These are phyloP conservation scores for Pisolithus marmoratus DNA, from an alignment of 768 basidiomycete species.

Conservation along the genomic window DNA sequence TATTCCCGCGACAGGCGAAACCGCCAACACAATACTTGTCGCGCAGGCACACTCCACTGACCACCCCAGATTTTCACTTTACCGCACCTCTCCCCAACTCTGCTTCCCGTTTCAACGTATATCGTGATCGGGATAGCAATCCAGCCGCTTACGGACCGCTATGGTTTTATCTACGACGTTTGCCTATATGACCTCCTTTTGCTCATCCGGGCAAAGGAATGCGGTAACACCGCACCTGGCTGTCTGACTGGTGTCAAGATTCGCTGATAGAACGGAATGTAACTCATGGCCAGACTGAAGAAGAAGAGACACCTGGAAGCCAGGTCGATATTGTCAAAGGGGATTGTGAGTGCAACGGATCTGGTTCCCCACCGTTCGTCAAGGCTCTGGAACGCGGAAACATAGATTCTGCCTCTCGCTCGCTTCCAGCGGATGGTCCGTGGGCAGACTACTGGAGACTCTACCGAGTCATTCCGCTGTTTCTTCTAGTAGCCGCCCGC, in stretches of 20 bases:
- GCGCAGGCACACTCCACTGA: conserved; percentile 65
- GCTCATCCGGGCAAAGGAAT: conserved; percentile 66
- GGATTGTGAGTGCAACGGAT: conserved; percentile 37
- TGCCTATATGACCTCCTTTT: conserved; percentile 76
- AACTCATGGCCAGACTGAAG: conserved; percentile 73
- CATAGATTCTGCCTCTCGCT: conserved; percentile 7
- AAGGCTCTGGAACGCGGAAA: conserved; percentile 9
- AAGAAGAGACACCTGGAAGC: conserved; percentile 34
- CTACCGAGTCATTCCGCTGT: conserved; percentile 39
- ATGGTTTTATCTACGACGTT: conserved; percentile 88
- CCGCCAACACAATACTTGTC: conserved; percentile 84
- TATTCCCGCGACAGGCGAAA: conserved; percentile 70
- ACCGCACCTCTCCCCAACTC: conserved; percentile 54
- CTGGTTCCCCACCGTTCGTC: conserved; percentile 4
- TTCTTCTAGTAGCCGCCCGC: conserved; percentile 46
- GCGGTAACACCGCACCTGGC: conserved; percentile 71
- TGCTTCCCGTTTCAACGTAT: conserved; percentile 48
- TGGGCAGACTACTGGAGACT: conserved; percentile 23
- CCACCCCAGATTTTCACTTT: conserved; percentile 70
- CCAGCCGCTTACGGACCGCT: conserved; percentile 74
- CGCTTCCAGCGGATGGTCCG: conserved; percentile 15
- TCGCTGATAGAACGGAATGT: conserved; percentile 73
- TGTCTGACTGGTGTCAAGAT: conserved; percentile 86
- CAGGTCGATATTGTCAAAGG: conserved; percentile 36
- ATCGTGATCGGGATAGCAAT: conserved; percentile 47